Base-by-base conservation (phyloP, 108 stramenopile species). In the Cyclotella baltica region DNA sequence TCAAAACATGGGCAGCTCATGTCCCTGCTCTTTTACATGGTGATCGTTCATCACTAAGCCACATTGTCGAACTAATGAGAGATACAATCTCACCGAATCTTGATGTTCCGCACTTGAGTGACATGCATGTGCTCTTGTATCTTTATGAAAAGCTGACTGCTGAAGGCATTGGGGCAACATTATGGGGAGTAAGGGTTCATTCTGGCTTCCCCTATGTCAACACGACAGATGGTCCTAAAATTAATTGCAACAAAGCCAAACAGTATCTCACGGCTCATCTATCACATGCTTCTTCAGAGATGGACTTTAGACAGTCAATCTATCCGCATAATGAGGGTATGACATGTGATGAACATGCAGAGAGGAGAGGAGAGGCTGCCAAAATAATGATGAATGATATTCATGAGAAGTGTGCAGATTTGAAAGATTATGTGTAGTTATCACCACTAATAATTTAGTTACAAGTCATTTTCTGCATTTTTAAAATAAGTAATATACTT, bases 191-290 rank as follows among this genome's bases (percentile, higher is more conserved):
- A n/a, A 1, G 19, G 18, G n/a, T 48, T 48, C n/a, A 48, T 6
- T 16, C 47, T 6, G 47, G 47, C n/a, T 48, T 48, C n/a, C 47
- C 47, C 6, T 48, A 48, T n/a, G n/a, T 48, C 47, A 48, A 48
- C 19, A n/a, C 2, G n/a, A n/a, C 18, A 2, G 6, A 48, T n/a
- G 47, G 47, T 48, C 47, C 47, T n/a, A 48, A 48, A 48, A 48
- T 48, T 48, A 6, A n/a, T 16, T 48, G 47, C 47, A 48, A 48
- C 18, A n/a, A n/a, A n/a, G 47, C 47, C 2, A 6, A 48, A n/a
- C 47, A n/a, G 2, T 48, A 48, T 48, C 47, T 48, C 47, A 48
- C 47, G n/a, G 47, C 47, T 48, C 47, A 48, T 48, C 18, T 48
- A 16, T 48, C 47, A 2, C 47, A 48, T 48, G 47, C 47, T 2